Base-by-base conservation (phyloP, 352 stramenopile species). In the Pythium biforme region DNA sequence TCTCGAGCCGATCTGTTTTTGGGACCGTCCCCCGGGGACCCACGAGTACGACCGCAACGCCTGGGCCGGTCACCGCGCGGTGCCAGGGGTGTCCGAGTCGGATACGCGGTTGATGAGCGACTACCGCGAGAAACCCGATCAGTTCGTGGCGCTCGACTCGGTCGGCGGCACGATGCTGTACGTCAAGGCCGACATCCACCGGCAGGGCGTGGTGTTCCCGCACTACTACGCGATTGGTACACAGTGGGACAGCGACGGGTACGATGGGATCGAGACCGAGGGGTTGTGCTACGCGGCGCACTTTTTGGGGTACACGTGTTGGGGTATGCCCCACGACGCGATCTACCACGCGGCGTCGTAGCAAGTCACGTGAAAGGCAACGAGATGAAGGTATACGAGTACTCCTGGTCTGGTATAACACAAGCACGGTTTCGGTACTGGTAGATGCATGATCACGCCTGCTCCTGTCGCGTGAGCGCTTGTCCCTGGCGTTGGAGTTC, bases 201-300 rank as follows among this genome's bases (percentile, higher is more conserved):
- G 76, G 0, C 74, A 83, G 41, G 76, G 74, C 12, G 75, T 83
- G 8, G 4, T 77, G 1, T 86, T 86, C 29, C 52, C 76, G 23
- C 58, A 73, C 19, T 64, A 79, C 55, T 71, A 79, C 53, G 25
- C 79, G 22, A 78, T 81, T 20, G 74, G 74, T 31, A 76, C 51
- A 14, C 62, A 77, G 25, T 81, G 74, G 72, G 40, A 47, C 40
- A 11, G 39, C 7, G 74, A 83, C 56, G 74, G 76, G 0, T 81
- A 75, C 59, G 76, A 86, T 48, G 76, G 69, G 22, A 78, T 83
- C n/a, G 77, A 86, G 58, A 79, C 71, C 10, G 71, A 81, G 61
- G 77, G 74, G 10, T 26, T 86, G 17, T 86, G 73, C 48, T 81
- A 79, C 54, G 29, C 66, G 4, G 76, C 76, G n/a, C 71, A 77